Percentiles rank a stretch among this genome's conserved stretches.
These are phyloP conservation scores for Sphaerulina musiva DNA, from an alignment of 2,329 filamentous ascomycete species.

Conservation along the genomic window DNA sequence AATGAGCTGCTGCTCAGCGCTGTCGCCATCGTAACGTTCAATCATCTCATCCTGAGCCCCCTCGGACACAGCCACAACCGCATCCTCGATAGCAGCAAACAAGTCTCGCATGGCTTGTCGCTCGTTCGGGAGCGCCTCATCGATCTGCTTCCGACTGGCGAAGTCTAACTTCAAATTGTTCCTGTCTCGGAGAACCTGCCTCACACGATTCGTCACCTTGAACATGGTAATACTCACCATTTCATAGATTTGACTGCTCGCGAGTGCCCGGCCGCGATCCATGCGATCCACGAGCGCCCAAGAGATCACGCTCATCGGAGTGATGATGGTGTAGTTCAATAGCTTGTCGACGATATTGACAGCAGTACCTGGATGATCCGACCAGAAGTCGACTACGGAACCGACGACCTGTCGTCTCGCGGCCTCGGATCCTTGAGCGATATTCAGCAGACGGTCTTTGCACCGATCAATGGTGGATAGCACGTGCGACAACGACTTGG, in stretches of 20 bases:
- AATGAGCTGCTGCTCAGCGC: conserved; percentile 58
- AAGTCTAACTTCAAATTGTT: conserved; percentile 51
- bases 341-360: conserved; percentile 93
- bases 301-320: conserved; percentile 74
- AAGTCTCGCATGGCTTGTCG: conserved; percentile 68
- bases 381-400: conserved; percentile 89
- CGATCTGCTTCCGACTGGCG: conserved; percentile 54
- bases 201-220: conserved; percentile 81
- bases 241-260: conserved; percentile 75
- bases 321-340: conserved; percentile 92
- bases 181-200: conserved; percentile 65
- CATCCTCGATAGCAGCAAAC: conserved; percentile 74
- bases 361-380: conserved; percentile 82
- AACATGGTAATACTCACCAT: conserved; percentile 80
- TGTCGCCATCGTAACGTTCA: conserved; percentile 56
- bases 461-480: conserved; percentile 92
- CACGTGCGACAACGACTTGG: conserved; percentile 92
- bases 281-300: conserved; percentile 73
- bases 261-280: conserved; percentile 51
- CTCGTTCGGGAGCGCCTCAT: conserved; percentile 64
- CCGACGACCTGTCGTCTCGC: conserved; percentile 83
- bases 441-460: conserved; percentile 77
- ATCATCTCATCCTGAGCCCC: conserved; percentile 70
- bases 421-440: conserved; percentile 65
- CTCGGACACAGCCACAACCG: conserved; percentile 63